Evolutionary conservation across 2,329 filamentous ascomycete species (phyloP).

Genomic region (Metarhizium rileyi): DNA sequence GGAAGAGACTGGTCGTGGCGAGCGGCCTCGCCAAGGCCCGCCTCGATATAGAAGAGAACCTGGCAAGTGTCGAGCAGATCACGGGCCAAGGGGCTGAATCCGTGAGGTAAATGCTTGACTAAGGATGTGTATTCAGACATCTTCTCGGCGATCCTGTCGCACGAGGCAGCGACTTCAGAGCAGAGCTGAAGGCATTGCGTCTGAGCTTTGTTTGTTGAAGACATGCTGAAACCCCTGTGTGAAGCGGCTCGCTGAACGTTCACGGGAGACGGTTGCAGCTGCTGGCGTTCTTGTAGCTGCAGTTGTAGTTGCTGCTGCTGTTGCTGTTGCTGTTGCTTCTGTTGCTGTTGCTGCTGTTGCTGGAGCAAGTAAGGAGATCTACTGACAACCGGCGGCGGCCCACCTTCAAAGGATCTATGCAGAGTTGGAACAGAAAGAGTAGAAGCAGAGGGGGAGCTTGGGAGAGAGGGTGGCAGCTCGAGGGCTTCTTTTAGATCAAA

Average conservation of each 20-base stretch:
- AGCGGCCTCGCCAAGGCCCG: constrained; percentile 47
- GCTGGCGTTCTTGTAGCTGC: not conserved
- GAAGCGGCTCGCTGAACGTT: not conserved
- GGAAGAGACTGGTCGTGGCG: constrained; percentile 44
- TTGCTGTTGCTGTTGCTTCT: not conserved
- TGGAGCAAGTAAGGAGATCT: not conserved
- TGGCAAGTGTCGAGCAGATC: constrained; percentile 60
- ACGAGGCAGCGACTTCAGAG: constrained; percentile 46
- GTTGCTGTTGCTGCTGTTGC: not conserved
- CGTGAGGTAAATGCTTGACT: constrained; percentile 42
- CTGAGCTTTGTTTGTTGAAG: constrained; percentile 18
- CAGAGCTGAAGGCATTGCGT: constrained; percentile 34
- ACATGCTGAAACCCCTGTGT: constrained; percentile 8
- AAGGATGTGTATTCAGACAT: constrained; percentile 55
- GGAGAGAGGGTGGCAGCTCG: constrained; percentile 3
- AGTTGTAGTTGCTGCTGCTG: not conserved
- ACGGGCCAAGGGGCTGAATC: constrained; percentile 50
- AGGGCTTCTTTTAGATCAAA: constrained; percentile 10
- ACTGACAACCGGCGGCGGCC: not conserved
- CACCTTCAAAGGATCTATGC: constrained; percentile 3
- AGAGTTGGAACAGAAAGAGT: constrained; percentile 2
- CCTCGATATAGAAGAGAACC: constrained; percentile 58
- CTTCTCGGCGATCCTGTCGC: constrained; percentile 54
- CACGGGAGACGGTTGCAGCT: not conserved
- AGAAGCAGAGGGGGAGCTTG: constrained; percentile 6